Evolutionary conservation across 2,329 filamentous ascomycete genomes (phyloP), one percentile per base, ranked within the genome.

Genomic region (Fusarium coicis): DNA sequence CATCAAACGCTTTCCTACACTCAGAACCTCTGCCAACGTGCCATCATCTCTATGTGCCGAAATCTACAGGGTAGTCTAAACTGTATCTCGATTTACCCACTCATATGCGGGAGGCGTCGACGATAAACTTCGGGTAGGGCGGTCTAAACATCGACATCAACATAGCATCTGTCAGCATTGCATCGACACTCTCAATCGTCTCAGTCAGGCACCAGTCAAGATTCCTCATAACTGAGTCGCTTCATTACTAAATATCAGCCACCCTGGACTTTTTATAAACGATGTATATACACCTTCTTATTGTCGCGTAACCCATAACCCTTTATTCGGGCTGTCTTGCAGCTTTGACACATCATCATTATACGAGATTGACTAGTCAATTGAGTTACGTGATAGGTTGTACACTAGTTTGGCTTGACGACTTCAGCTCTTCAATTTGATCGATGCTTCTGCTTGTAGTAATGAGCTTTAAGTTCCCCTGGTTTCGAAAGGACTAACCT

Each of bases 201-300:
- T 32, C 15, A 2, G 0, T 15, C 26, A 32, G 4, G 8, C 26
- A 4, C 28, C 9, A n/a, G 5, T 10, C n/a, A 1, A 0, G 7
- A 36, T 36, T 36, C 10, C 4, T 18, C 5, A 28, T 4, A 21
- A 0, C 2, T 36, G 11, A 19, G 3, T 30, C 28, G 28, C 28
- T 30, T 30, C 28, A 30, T 30, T 30, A 30, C 30, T 32, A 4
- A 30, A 11, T 30, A 30, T 11, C 30, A 30, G 30, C 30, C 30
- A 30, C 7, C 7, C 28, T 9, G 28, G 28, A 30, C 28, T 10
- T 30, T 30, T 30, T 28, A 28, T n/a, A n/a, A 28, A 28, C 28
- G 28, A 28, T 7, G 28, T 28, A 28, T 7, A 28, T 28, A 28
- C 28, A 28, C 7, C 30, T 32, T 32, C 30, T 12, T 12, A 12